Evolutionary conservation across 176 grass and related monocot genomes (phyloP).

Genomic region (Lolium perenne): DNA sequence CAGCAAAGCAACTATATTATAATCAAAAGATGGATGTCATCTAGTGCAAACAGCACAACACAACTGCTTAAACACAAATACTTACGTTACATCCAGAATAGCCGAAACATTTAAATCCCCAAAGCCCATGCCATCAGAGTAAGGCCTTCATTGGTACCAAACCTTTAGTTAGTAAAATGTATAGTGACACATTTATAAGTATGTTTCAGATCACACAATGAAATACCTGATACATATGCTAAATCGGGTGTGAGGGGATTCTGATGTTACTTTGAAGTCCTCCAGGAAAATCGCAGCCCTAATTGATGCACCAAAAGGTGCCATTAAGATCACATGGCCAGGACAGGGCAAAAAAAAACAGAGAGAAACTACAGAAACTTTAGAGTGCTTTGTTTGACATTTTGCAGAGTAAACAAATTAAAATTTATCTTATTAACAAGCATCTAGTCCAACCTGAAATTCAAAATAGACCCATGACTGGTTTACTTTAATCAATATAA

Average conservation of each 20-base stretch:
- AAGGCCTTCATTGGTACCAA: conserved; percentile 56
- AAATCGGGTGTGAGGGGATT: conserved; percentile 68
- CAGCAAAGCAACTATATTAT: conserved; percentile 77
- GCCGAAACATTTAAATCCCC: conserved; percentile 77
- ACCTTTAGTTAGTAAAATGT: conserved; percentile 26
- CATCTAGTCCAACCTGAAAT: not conserved
- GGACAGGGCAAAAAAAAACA: not conserved
- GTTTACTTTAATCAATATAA: not conserved
- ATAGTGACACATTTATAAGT: conserved; percentile 5
- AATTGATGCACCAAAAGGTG: conserved; percentile 29
- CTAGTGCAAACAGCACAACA: conserved; percentile 22
- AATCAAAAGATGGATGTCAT: conserved; percentile 40
- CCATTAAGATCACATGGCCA: conserved; percentile 26
- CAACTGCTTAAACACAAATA: conserved; percentile 29
- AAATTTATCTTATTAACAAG: not conserved
- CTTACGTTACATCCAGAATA: conserved; percentile 70
- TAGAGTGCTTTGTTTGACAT: conserved; percentile 1
- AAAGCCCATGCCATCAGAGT: conserved; percentile 71
- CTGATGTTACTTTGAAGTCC: conserved; percentile 78
- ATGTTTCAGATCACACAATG: conserved; percentile 7
- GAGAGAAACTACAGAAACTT: not conserved
- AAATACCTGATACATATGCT: conserved; percentile 82
- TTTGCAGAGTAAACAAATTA: not conserved
- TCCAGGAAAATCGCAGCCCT: conserved; percentile 86
- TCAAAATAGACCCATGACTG: not conserved